A percentile compares a stretch with the other conserved stretches of the same genome.
Evolutionary conservation across 768 basidiomycete species (phyloP).

Genomic region (Hypholoma fasciculare): DNA sequence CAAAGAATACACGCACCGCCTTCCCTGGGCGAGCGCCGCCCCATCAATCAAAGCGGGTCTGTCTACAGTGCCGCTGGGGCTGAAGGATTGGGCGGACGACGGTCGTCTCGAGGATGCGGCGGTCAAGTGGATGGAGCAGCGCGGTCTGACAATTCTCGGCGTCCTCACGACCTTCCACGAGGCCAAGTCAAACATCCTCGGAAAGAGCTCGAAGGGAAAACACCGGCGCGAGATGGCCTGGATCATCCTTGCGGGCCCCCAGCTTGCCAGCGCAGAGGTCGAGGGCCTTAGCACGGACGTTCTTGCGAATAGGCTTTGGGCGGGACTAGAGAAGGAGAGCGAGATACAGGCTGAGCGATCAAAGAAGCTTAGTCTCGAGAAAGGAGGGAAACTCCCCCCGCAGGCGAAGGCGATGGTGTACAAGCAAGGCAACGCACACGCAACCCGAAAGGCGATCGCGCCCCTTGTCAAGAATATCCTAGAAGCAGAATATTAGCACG

Average conservation of each 20-base stretch:
- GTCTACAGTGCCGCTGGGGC: slow-evolving; percentile 75
- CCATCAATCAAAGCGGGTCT: slow-evolving; percentile 66
- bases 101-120: slow-evolving; percentile 41
- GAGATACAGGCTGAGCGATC: slow-evolving; percentile 54
- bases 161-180: slow-evolving; percentile 74
- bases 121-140: slow-evolving; percentile 64
- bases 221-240: slow-evolving; percentile 68
- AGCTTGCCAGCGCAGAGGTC: slow-evolving; percentile 12
- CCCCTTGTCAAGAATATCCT: slow-evolving; percentile 65
- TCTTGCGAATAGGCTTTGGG: slow-evolving; percentile 51
- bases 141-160: slow-evolving; percentile 67
- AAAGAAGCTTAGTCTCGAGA: slow-evolving; percentile 39
- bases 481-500: slow-evolving; percentile 28
- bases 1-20: slow-evolving; percentile 74
- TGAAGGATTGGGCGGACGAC: slow-evolving; percentile 54
- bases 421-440: slow-evolving; percentile 62
- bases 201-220: slow-evolving; percentile 40
- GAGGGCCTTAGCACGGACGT: slow-evolving; percentile 14
- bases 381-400: slow-evolving; percentile 28
- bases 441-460: slow-evolving; percentile 66
- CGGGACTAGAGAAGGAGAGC: slow-evolving; percentile 56
- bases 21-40: slow-evolving; percentile 37
- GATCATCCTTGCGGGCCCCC: slow-evolving; percentile 48
- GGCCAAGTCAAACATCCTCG: slow-evolving; percentile 29
- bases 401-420: slow-evolving; percentile 51